These are phyloP conservation scores for Hypomontagnella submonticulosa DNA, from an alignment of 495 filamentous ascomycete genomes.

Conservation along the genomic window DNA sequence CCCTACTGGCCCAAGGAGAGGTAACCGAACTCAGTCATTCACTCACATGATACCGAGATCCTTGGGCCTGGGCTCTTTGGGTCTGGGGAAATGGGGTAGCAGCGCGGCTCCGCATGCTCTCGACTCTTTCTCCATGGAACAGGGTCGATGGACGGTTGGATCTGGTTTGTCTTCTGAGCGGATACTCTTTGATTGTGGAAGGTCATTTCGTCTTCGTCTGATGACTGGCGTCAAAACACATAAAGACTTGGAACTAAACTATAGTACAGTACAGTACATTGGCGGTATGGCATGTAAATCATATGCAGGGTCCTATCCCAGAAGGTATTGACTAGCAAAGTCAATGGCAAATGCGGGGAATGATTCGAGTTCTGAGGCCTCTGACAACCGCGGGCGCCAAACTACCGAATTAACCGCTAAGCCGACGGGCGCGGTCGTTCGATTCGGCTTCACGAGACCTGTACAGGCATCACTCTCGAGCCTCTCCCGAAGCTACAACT, in stretches of 20 bases:
- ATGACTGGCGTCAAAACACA: conserved; percentile 6
- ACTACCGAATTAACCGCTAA: conserved; percentile 39
- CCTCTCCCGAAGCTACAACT: conserved; percentile 16
- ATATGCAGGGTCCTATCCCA: conserved; percentile 38
- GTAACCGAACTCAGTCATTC: conserved; percentile 3
- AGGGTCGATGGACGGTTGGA: conserved; percentile 1
- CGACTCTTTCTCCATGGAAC: conserved; percentile 4
- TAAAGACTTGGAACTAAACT: too few relatives aligned
- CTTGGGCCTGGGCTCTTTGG: conserved; percentile 21
- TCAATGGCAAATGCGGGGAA: conserved; percentile 28
- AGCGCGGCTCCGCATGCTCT: conserved; percentile 26
- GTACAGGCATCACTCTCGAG: conserved; percentile 13
- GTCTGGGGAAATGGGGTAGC: conserved; percentile 27
- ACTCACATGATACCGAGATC: conserved; percentile 37
- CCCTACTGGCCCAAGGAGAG: conserved; percentile 5
- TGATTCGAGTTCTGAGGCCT: conserved; percentile 7
- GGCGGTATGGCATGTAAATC: conserved; percentile 12
- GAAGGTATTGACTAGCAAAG: conserved; percentile 7
- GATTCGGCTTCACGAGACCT: conserved; percentile 30
- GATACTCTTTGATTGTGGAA: conserved; percentile 19
- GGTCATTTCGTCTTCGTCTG: conserved; percentile 19
- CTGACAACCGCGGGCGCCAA: conserved; percentile 24
- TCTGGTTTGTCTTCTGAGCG: conserved; percentile 8
- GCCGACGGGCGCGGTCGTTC: conserved; percentile 19
- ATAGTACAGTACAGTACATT: background rate